Evolutionary conservation across 768 basidiomycete genomes (phyloP).

Genomic region (Lactarius pseudohatsudake): DNA sequence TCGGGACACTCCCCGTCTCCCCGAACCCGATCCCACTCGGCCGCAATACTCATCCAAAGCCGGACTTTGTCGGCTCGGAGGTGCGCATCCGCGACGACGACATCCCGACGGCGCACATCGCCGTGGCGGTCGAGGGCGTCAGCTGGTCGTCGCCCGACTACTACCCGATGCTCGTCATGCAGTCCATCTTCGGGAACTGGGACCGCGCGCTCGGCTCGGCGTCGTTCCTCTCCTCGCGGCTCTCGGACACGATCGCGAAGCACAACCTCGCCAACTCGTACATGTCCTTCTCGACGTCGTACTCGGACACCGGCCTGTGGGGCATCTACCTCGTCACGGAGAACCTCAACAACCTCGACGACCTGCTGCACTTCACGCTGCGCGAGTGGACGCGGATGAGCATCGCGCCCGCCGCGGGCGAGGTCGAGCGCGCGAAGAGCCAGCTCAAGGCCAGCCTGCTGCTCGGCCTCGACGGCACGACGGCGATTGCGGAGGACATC

Average conservation of each 20-base stretch:
- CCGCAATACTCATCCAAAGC: conserved; percentile 69
- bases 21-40: conserved; percentile 87
- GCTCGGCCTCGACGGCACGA: conserved; percentile 91
- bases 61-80: conserved; percentile 89
- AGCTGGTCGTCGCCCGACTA: conserved; percentile 98
- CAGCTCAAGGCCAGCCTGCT: conserved; percentile 95
- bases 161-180: conserved; percentile 99
- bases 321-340: conserved; percentile 97
- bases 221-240: conserved; percentile 83
- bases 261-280: conserved; percentile 98
- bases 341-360: conserved; percentile 92
- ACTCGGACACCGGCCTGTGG: conserved; percentile 99
- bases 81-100: conserved; percentile 95
- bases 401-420: conserved; percentile 61
- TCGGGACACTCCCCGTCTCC: conserved; percentile 85
- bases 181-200: conserved; percentile 99
- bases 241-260: conserved; percentile 85
- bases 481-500: conserved; percentile 96
- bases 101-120: conserved; percentile 85
- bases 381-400: conserved; percentile 97
- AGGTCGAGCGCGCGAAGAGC: conserved; percentile 95
- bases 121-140: conserved; percentile 96
- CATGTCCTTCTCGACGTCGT: conserved; percentile 99
- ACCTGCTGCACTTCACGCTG: conserved; percentile 90
- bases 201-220: conserved; percentile 93